Evolutionary conservation across 2,329 filamentous ascomycete species (phyloP), one percentile per base, ranked within the genome.

Genomic region (Aspergillus eucalypticola): DNA sequence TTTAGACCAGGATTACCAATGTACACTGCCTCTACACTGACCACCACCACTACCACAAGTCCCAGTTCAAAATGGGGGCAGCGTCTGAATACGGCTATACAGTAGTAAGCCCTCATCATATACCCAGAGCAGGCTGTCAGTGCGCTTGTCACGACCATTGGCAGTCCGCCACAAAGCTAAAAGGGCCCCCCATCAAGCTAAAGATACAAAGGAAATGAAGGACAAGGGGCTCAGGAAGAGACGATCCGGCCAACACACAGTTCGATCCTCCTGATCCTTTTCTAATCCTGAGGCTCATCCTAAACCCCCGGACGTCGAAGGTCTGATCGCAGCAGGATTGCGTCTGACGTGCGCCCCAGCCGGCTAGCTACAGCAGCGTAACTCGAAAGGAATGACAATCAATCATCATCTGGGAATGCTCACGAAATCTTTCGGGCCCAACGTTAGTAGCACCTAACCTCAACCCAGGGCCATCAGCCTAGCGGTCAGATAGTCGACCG

Each of bases 251-350:
- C 39, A 50, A 50, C 46, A 29, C 46, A 50, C 46, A 29, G 23
- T 50, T 50, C 23, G 8, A 50, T 54, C 38, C 51, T 41, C 21
- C 51, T 41, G 51, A 23, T 54, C 53, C 39, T 44, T n/a, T 11
- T 17, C 29, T 13, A 17, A 19, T 29, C 35, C n/a, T 54, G 52
- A 44, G 52, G 35, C 52, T 42, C 52, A 42, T 44, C 32, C 29
- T 27, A 13, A 35, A 39, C 29, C 17, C 41, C 39, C 13, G 29
- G 23, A 19, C 27, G 39, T 23, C 11, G 10, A 55, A 42, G 53
- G 53, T 55, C 53, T 55, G 53, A 55, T 55, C 53, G 53, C 53
- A 23, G 53, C n/a, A 55, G 53, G 53, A 55, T 46, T 44, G 53
- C 53, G 44, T 55, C 39, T 55, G 39, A 55, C 39, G 41, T 42